These are phyloP conservation scores for Populus hybrid DNA, from an alignment of 441 rosid genomes.

Conservation along the genomic window DNA sequence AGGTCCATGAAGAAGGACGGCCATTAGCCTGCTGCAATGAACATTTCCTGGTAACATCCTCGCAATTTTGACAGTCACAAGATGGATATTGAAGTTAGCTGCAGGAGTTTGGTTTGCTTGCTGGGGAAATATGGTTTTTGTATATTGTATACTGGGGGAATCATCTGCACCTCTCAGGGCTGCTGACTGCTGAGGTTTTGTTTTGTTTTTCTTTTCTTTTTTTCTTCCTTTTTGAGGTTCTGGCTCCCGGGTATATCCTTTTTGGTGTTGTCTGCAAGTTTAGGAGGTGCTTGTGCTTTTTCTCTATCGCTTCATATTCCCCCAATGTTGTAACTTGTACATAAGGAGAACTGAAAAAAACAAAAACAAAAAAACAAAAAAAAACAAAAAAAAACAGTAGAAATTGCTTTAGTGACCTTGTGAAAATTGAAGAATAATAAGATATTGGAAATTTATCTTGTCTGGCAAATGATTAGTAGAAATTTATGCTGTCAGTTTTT, in stretches of 20 bases:
- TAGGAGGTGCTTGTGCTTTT: constrained; percentile 7
- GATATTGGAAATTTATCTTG: no score
- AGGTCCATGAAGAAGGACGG: constrained; percentile 25
- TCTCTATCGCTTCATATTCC: constrained; percentile 6
- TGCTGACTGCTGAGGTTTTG: constrained; percentile 28
- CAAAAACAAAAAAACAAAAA: no score
- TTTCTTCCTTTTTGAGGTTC: background rate
- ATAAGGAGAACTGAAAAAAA: constrained; percentile 15
- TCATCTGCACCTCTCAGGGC: constrained; percentile 21
- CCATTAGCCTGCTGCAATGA: constrained; percentile 23
- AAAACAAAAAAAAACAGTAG: background rate
- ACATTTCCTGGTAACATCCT: constrained; percentile 10
- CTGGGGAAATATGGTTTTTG: constrained; percentile 24
- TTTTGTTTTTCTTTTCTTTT: background rate
- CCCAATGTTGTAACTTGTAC: constrained; percentile 36
- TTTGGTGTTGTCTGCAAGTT: constrained; percentile 17
- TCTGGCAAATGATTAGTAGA: no score
- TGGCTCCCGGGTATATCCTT: constrained; percentile 16
- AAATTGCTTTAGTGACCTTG: no score
- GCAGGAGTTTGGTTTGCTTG: constrained; percentile 16
- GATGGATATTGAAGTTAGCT: constrained; percentile 19
- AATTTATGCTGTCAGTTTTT: background rate
- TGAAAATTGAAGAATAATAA: no score
- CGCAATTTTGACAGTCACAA: constrained; percentile 39
- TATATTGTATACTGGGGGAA: constrained; percentile 27